These are phyloP conservation scores for Colletotrichum siamense DNA, from an alignment of 2,329 filamentous ascomycete genomes.

Conservation along the genomic window DNA sequence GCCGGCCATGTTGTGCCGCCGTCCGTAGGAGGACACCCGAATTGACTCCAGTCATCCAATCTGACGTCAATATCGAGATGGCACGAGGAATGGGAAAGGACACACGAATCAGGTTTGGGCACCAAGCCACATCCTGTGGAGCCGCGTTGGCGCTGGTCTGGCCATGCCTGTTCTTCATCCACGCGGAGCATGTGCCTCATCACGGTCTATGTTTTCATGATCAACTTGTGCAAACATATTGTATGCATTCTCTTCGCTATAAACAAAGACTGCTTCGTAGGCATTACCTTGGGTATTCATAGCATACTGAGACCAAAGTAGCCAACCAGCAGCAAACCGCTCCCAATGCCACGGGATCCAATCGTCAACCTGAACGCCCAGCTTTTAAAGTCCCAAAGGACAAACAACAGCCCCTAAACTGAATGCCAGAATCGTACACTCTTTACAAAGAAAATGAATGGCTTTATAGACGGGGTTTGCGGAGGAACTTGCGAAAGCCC, in stretches of 20 bases:
- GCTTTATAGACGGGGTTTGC: background rate
- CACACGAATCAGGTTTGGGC: background rate
- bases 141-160: background rate
- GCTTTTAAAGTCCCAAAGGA: conserved; percentile 16
- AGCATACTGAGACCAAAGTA: conserved; percentile 15
- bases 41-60: conserved; percentile 1
- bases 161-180: background rate
- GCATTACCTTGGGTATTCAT: conserved; percentile 15
- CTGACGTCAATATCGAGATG: conserved; percentile 16
- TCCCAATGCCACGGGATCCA: background rate
- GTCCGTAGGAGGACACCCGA: background rate
- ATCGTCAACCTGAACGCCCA: conserved; percentile 21
- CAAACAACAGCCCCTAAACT: background rate
- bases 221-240: background rate
- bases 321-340: background rate
- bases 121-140: background rate
- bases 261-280: background rate
- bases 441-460: conserved; percentile 7
- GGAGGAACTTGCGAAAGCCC: background rate
- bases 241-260: background rate
- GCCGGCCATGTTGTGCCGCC: background rate
- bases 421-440: conserved; percentile 8
- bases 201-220: background rate
- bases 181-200: background rate
- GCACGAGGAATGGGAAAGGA: background rate